Evolutionary conservation across 192 early-diverging fungal genomes (phyloP), one percentile per base, ranked within the genome.

Genomic region (Fimicolochytrium jonesii): DNA sequence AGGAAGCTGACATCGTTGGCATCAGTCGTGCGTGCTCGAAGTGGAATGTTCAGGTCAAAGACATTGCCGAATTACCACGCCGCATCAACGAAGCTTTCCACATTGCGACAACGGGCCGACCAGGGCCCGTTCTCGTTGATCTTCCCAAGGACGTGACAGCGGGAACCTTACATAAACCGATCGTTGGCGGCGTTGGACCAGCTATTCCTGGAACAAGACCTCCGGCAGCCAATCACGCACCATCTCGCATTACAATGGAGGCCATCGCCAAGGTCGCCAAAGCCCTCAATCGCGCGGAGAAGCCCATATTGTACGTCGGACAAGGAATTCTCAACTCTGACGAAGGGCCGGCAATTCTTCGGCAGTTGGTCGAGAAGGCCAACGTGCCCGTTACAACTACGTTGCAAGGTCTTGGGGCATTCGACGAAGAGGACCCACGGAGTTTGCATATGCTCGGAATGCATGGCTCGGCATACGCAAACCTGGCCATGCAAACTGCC

Each of bases 21-120:
- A 98, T 98, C 68, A 90, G 90, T 61, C 86, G 96, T 29, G 77
- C 89, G 17, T 98, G 96, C 79, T 95, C 96, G 72, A 98, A 97
- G 72, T 98, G 96, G 96, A 98, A 98, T 69, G 94, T 96, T 34
- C 92, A 95, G 94, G 92, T 98, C 72, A 92, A 91, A 67, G 91
- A 95, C 68, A 84, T 98, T 67, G 80, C 89, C 56, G 96, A 98
- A 75, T 80, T 98, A 35, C 96, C 96, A 39, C 81, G 94, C 25
- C 88, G 96, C 68, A 95, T 98, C 79, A 95, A 94, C 70, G 96
- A 98, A 77, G 94, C 96, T 9, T 98, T 98, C 63, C 87, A 94
- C 63, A 97, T 98, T 61, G 96, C 94, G 22, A 95, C 91, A 0
- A 87, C 83, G 6, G 96, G 96, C 29, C 85, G 96, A 3, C 96